These are phyloP conservation scores for Immersiporthe knoxdaviesiana DNA, from an alignment of 2,329 filamentous ascomycete genomes.

Conservation along the genomic window DNA sequence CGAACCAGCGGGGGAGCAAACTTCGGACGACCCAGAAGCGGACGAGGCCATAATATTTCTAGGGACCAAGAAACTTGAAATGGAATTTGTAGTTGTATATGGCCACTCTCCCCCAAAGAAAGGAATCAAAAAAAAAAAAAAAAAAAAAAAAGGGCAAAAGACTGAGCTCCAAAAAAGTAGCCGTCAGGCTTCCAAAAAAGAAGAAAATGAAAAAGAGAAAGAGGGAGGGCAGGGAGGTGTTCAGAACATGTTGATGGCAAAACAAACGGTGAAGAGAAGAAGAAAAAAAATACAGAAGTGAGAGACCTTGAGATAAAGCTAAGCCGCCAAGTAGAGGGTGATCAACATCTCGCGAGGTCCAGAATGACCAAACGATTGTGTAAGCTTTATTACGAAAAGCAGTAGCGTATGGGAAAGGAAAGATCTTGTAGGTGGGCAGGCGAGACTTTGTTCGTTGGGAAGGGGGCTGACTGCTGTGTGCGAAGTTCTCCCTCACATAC, in stretches of 20 bases:
- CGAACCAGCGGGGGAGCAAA: constrained; percentile 23
- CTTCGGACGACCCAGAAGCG: constrained; percentile 16
- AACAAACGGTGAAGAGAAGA: constrained; percentile 10
- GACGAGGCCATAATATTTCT: constrained; percentile 28
- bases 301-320: constrained; percentile 10
- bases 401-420: constrained; percentile 8
- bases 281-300: constrained; percentile 18
- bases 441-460: constrained; percentile 10
- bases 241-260: constrained; percentile 13
- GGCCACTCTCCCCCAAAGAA: constrained; percentile 5
- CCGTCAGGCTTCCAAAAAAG: constrained; percentile 25
- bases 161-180: constrained; percentile 17
- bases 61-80: constrained; percentile 23
- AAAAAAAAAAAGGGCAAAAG: constrained; percentile 4
- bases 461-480: constrained; percentile 8
- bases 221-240: not conserved
- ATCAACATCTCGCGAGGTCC: constrained; percentile 24
- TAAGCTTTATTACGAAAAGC: constrained; percentile 6
- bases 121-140: not conserved
- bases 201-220: constrained; percentile 12
- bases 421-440: constrained; percentile 16
- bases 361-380: constrained; percentile 6
- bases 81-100: constrained; percentile 20
- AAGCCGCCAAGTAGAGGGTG: constrained; percentile 15
- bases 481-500: constrained; percentile 1